Evolutionary conservation across 1,284 basidiomycete genomes (phyloP), one percentile per base, ranked within the genome.

Genomic region (Mycena sp.): DNA sequence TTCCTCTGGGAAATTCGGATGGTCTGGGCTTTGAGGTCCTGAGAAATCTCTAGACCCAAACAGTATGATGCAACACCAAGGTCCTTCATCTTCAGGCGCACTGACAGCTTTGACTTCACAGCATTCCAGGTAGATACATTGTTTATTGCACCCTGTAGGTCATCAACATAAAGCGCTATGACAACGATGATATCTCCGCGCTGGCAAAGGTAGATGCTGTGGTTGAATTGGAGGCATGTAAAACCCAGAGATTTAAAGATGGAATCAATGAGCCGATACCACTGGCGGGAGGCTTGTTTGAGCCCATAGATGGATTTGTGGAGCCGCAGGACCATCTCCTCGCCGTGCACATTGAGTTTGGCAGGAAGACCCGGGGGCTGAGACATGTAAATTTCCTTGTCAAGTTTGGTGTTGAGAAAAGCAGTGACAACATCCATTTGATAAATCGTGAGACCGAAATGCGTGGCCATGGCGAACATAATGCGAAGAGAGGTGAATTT

Each of bases 331-430:
- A 43, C 41, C 21, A n/a, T 16, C 9, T 23, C 41, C 19, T 16
- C 7, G 14, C 41, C 41, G 10, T 43, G 16, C 16, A 9, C 41
- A 37, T 37, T 37, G n/a, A n/a, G n/a, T n/a, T n/a, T n/a, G n/a
- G n/a, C n/a, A n/a, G n/a, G n/a, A n/a, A n/a, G n/a, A n/a, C 41
- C 41, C 7, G 41, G 21, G 10, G 76, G 76, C n/a, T 72, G 70
- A 16, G 69, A 55, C 69, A 78, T 73, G 67, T 78, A 81, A 17
- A 82, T 68, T 6, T 69, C 63, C 51, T 74, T 67, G 1, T 70
- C 49, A 0, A 80, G 61, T 0, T 67, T 49, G 0, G 72, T 75
- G 58, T 80, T 75, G 2, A 81, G 71, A 56, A 75, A n/a, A n/a
- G n/a, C n/a, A n/a, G n/a, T n/a, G n/a, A n/a, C n/a, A n/a, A n/a